Evolutionary conservation across 106 monocot species (phyloP), one percentile per base, ranked within the genome.

Genomic region (Platanthera guangdongensis): DNA sequence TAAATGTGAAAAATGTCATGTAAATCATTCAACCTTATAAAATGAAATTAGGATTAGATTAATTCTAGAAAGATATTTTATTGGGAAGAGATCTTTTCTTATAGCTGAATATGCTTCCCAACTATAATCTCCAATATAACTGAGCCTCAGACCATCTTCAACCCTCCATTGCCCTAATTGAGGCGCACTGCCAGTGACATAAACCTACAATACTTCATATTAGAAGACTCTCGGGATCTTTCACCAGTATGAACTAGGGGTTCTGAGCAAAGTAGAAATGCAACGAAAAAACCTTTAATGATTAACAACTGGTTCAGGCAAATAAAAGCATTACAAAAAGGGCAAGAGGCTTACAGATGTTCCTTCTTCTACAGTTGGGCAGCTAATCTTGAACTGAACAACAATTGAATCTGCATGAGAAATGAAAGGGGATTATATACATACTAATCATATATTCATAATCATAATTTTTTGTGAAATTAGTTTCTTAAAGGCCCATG

Each of bases 11-110:
- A 72, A 60, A 52, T 28, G 45, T n/a, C 74, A 65, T 65, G 30
- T 32, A 65, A 39, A 65, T 2, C 12, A 65, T n/a, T 55, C 68
- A 25, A 75, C 55, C 45, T 9, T 45, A 51, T 39, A 51, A 63
- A 75, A 28, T 65, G 64, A 16, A 15, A 50, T 54, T 57, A 4
- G 46, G 46, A 6, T 14, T 53, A 9, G 48, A 10, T 57, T 45
- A 49, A 77, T 18, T 7, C n/a, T 52, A 74, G 16, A 95, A 90
- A 92, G 92, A 95, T 95, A 95, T 95, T 95, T 90, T 69, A 95
- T 81, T 32, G 95, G 95, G 72, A 95, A 85, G 14, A 90, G 90
- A 72, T 70, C 75, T 77, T 93, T 93, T 64, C 47, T 62, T 63
- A 95, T 39, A 47, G 74, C 28, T 74, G 93, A 93, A 52, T 84